Evolutionary conservation across 179 eudicot species (phyloP).

Genomic region (Heliamphora pulchella): DNA sequence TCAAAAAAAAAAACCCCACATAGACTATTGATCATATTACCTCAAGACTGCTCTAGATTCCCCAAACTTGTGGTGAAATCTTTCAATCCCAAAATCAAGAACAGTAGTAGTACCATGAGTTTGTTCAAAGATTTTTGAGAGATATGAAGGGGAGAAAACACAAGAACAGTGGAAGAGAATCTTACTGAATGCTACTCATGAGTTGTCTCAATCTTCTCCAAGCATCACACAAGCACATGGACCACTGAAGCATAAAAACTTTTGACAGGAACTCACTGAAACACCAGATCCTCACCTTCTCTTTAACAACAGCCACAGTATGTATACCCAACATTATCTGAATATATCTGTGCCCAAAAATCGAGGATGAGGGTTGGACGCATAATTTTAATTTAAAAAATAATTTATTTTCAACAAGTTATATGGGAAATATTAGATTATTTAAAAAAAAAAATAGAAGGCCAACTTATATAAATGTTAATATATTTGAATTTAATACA

Average conservation of each 20-base stretch:
- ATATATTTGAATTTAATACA: too few species aligned
- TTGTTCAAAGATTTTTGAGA: background rate
- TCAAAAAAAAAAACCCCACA: too few species aligned
- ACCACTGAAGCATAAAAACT: constrained; percentile 8
- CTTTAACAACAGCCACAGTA: constrained; percentile 16
- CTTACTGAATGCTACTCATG: background rate
- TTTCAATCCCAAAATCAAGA: background rate
- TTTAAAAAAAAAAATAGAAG: too few species aligned
- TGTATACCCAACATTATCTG: background rate
- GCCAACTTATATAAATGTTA: too few species aligned
- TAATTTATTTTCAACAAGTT: too few species aligned
- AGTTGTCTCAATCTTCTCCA: constrained; percentile 18
- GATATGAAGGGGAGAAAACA: background rate
- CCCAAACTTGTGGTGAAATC: background rate
- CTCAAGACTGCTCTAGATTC: background rate
- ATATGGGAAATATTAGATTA: too few species aligned
- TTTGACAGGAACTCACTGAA: constrained; percentile 15
- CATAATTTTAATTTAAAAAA: too few species aligned
- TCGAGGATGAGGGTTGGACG: too few species aligned
- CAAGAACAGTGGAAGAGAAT: background rate
- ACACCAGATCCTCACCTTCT: background rate
- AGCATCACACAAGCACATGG: constrained; percentile 2
- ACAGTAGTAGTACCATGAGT: background rate
- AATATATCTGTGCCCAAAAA: too few species aligned
- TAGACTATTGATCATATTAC: background rate